Conservation (phyloP, 306 rosid genomes). For the Lablab purpureus region DNA sequence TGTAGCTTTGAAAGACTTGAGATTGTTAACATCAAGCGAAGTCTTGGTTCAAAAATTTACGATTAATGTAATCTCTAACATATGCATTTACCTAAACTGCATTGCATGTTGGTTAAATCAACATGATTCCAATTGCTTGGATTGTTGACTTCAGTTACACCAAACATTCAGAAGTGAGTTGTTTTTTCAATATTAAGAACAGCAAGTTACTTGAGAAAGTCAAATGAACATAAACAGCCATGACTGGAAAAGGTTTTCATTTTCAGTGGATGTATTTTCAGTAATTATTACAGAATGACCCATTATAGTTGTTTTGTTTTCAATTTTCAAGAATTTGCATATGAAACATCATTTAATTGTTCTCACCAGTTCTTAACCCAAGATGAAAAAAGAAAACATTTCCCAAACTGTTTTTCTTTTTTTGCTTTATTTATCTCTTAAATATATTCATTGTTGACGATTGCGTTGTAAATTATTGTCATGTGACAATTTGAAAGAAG, state of each 20-base stretch:
- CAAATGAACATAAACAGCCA: not conserved
- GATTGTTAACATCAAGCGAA: conserved; percentile 5
- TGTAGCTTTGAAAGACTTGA: not conserved
- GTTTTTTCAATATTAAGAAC: not conserved
- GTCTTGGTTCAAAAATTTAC: not conserved
- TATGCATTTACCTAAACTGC: not conserved
- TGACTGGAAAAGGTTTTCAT: not conserved
- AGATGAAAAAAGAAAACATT: not conserved
- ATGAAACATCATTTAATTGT: not conserved
- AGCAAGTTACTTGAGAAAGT: too few relatives aligned
- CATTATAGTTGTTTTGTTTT: not conserved
- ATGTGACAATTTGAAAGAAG: not conserved
- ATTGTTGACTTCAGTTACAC: not conserved
- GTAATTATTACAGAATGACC: not conserved
- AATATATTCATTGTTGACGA: too few relatives aligned
- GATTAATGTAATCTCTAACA: not conserved
- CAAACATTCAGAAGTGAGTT: not conserved
- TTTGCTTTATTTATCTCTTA: not conserved
- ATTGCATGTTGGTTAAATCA: not conserved
- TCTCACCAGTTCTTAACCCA: not conserved
- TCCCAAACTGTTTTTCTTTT: not conserved
- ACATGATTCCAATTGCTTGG: not conserved
- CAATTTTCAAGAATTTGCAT: not conserved
- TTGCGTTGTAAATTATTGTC: not conserved
- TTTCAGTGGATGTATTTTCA: not conserved